A percentile compares a stretch with the other conserved stretches of the same genome.
phyloP scores from a whole-genome alignment of 768 basidiomycete genomes.

The Xerocomellus intermedius region DNA sequence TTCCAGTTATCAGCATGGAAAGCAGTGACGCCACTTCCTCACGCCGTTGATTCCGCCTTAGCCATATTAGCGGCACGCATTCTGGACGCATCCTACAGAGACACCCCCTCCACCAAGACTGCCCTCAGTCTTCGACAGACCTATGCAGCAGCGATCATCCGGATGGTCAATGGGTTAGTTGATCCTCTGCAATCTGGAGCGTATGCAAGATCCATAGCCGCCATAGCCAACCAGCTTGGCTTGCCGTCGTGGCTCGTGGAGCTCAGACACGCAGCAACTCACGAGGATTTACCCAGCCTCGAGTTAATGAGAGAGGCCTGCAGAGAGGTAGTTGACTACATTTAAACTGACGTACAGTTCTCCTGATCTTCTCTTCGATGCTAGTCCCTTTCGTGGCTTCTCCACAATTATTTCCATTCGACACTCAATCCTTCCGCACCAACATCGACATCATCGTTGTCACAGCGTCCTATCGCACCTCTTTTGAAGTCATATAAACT shows the following conservation, averaged over 20 bases:
- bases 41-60: constrained; percentile 74
- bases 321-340: constrained; percentile 50
- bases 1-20: constrained; percentile 77
- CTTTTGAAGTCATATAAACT: constrained; percentile 73
- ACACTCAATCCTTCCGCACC: constrained; percentile 56
- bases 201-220: constrained; percentile 88
- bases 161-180: constrained; percentile 93
- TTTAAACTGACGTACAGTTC: neutral
- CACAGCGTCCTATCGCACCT: constrained; percentile 60
- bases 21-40: constrained; percentile 71
- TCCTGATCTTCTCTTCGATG: constrained; percentile 7
- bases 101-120: constrained; percentile 25
- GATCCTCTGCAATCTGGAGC: constrained; percentile 89
- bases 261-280: constrained; percentile 91
- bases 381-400: constrained; percentile 81
- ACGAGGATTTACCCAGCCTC: constrained; percentile 89
- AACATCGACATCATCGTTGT: constrained; percentile 28
- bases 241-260: constrained; percentile 90
- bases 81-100: constrained; percentile 44
- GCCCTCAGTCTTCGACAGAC: constrained; percentile 64
- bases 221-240: constrained; percentile 82
- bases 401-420: constrained; percentile 82
- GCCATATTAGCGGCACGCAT: constrained; percentile 58
- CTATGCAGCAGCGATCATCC: constrained; percentile 78
- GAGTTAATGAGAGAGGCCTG: constrained; percentile 75